These are phyloP conservation scores for Alternaria metachromatica DNA, from an alignment of 2,329 filamentous ascomycete species.

Conservation along the genomic window DNA sequence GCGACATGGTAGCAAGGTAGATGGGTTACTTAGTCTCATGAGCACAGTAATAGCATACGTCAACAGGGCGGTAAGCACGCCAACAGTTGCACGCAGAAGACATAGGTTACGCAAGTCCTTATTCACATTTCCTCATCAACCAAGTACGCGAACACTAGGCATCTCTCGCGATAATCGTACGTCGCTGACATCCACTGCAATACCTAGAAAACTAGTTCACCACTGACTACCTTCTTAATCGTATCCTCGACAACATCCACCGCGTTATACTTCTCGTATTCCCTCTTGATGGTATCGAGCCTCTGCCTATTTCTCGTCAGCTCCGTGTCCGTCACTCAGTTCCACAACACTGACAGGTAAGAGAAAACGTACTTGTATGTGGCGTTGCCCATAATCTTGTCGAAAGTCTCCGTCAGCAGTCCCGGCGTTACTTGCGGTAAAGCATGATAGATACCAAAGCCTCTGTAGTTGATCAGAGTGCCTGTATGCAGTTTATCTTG, in stretches of 20 bases:
- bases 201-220: neutral
- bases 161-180: neutral
- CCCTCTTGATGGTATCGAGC: neutral
- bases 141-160: neutral
- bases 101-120: neutral
- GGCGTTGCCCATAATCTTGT: constrained; percentile 9
- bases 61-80: neutral
- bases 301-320: neutral
- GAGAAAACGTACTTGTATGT: constrained; percentile 1
- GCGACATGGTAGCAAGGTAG: neutral
- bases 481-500: constrained; percentile 52
- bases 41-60: neutral
- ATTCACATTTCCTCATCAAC: neutral
- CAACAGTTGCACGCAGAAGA: neutral
- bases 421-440: neutral
- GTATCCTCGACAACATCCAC: constrained; percentile 9
- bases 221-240: constrained; percentile 1
- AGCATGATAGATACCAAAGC: constrained; percentile 14
- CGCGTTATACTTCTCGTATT: constrained; percentile 13
- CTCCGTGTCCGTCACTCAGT: neutral
- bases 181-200: neutral
- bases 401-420: constrained; percentile 1
- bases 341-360: neutral
- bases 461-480: constrained; percentile 19
- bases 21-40: neutral